Conservation (phyloP, 345 rosid species). For the Boechera stricta region DNA sequence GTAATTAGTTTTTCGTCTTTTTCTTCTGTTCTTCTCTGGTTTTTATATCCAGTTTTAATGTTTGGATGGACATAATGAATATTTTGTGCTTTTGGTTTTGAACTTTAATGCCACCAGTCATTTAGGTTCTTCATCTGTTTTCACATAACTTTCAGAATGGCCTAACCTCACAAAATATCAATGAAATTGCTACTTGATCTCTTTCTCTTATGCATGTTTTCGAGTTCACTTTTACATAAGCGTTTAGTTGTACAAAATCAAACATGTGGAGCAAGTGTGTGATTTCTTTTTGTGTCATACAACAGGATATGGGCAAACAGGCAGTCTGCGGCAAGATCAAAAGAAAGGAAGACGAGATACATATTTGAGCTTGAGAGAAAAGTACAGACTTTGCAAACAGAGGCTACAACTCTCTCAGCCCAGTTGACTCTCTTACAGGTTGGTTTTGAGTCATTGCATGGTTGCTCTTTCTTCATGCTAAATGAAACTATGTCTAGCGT, state of each 20-base stretch:
- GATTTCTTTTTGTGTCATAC: slow-evolving; percentile 15
- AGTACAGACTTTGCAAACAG: slow-evolving; percentile 87
- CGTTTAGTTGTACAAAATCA: background rate
- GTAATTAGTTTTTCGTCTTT: slow-evolving; percentile 45
- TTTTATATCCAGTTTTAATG: background rate
- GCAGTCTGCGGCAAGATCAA: slow-evolving; percentile 97
- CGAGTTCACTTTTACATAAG: background rate
- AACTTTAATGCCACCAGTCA: background rate
- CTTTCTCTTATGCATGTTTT: background rate
- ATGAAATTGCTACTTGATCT: background rate
- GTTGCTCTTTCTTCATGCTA: slow-evolving; percentile 4
- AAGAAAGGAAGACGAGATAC: slow-evolving; percentile 95
- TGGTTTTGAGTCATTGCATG: slow-evolving; percentile 35
- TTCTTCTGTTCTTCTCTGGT: background rate
- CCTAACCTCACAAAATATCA: background rate
- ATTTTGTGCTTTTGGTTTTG: background rate
- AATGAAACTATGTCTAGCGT: background rate
- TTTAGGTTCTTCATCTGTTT: background rate
- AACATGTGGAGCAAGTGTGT: background rate
- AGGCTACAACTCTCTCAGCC: slow-evolving; percentile 90
- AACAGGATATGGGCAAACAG: slow-evolving; percentile 95
- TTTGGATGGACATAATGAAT: background rate
- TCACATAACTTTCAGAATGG: background rate
- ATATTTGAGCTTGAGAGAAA: slow-evolving; percentile 93
- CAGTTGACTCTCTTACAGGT: slow-evolving; percentile 90